These are phyloP conservation scores for Sugiyamaella neomexicana DNA, from an alignment of 1,139 yeast genomes.

Conservation along the genomic window DNA sequence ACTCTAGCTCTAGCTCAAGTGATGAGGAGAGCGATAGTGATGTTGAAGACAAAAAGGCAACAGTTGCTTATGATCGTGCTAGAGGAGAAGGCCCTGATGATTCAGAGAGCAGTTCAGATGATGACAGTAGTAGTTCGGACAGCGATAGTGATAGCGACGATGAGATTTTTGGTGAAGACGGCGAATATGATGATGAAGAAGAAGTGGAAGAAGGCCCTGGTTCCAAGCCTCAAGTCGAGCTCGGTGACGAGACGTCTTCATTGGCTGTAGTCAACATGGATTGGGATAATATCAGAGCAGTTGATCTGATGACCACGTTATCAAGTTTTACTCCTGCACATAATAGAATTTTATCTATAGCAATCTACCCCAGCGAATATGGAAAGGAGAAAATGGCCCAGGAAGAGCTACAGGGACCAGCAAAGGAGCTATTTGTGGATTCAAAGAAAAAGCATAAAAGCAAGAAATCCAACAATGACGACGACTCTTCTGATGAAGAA, in stretches of 20 bases:
- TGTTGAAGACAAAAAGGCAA: conserved; percentile 23
- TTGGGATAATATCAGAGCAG: conserved; percentile 90
- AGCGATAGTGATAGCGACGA: conserved; percentile 32
- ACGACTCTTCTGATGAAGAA: conserved; percentile 28
- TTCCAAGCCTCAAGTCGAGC: conserved; percentile 61
- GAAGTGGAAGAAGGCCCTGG: conserved; percentile 33
- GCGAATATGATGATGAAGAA: conserved; percentile 34
- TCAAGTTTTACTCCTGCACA: conserved; percentile 79
- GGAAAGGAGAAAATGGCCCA: conserved; percentile 91
- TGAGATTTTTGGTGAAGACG: conserved; percentile 36
- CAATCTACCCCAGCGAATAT: conserved; percentile 87
- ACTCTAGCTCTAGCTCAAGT: conserved; percentile 32
- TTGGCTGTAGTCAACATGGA: conserved; percentile 95
- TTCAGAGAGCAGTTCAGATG: conserved; percentile 45
- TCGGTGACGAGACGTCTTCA: conserved; percentile 78
- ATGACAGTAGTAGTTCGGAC: conserved; percentile 28
- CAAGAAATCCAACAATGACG: conserved; percentile 11
- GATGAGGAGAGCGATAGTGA: conserved; percentile 34
- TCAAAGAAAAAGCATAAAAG: conserved; percentile 43
- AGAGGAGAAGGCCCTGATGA: conserved; percentile 64
- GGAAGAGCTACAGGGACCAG: conserved; percentile 93
- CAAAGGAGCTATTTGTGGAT: conserved; percentile 70
- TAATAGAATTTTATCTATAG: conserved; percentile 68
- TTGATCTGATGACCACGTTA: conserved; percentile 88
- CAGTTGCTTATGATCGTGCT: conserved; percentile 56